phyloP scores from a whole-genome alignment of 78 protist genomes.

The Carpediemonas membranifera region DNA sequence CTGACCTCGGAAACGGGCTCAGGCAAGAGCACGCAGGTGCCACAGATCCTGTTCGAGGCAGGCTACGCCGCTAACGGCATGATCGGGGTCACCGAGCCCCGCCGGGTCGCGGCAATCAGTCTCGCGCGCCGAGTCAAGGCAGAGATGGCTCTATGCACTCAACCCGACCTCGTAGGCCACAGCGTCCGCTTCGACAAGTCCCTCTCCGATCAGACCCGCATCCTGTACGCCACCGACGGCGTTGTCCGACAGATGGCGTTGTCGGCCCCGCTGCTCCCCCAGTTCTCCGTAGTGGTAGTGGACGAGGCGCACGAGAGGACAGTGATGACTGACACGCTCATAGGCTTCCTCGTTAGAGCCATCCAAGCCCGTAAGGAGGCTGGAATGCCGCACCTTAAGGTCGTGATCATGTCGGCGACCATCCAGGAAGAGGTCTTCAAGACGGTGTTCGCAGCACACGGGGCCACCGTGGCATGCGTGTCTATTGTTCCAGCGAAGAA shows the following conservation, averaged over 20 bases:
- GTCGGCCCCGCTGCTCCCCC: too few species aligned
- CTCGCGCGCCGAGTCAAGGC: too few species aligned
- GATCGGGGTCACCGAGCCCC: conserved; percentile 55
- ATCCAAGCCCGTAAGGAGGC: neutral
- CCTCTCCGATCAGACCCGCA: conserved; percentile 43
- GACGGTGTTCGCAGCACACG: neutral
- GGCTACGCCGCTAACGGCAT: conserved; percentile 66
- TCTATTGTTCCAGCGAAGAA: too few species aligned
- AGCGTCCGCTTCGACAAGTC: conserved; percentile 61
- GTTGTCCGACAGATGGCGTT: too few species aligned
- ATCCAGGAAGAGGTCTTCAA: neutral
- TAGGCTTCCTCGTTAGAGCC: conserved; percentile 29
- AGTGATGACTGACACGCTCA: neutral
- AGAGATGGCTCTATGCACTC: too few species aligned
- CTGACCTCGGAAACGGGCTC: conserved; percentile 75
- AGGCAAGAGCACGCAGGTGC: conserved; percentile 78
- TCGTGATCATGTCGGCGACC: neutral
- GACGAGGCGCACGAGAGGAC: conserved; percentile 17
- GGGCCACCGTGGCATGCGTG: too few species aligned
- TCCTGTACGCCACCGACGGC: too few species aligned
- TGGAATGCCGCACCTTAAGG: neutral
- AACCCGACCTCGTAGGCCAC: too few species aligned
- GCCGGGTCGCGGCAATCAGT: conserved; percentile 69
- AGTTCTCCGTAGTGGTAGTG: too few species aligned
- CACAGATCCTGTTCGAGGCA: conserved; percentile 77